phyloP scores from a whole-genome alignment of 1,284 basidiomycete genomes.

The Cryptococcus sp. region DNA sequence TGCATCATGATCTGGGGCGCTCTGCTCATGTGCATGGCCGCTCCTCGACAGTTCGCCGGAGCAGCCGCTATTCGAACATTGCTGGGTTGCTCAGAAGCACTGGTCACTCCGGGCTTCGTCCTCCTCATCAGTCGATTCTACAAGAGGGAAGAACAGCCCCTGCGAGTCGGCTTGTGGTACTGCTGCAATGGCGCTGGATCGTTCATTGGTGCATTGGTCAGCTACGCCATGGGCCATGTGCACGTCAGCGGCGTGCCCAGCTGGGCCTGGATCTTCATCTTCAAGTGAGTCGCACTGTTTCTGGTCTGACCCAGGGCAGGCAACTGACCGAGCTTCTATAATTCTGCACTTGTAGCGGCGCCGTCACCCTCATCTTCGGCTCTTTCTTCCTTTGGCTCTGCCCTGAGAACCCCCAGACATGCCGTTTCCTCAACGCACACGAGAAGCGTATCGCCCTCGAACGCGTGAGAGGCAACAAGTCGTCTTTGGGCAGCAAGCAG shows the following conservation, averaged over 20 bases:
- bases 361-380: slow-evolving; percentile 39
- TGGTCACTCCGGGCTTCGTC: slow-evolving; percentile 50
- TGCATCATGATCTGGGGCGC: slow-evolving; percentile 48
- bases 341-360: slow-evolving; percentile 17
- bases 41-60: slow-evolving; percentile 40
- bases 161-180: slow-evolving; percentile 43
- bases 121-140: slow-evolving; percentile 49
- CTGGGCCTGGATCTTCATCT: slow-evolving; percentile 45
- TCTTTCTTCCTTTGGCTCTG: slow-evolving; percentile 34
- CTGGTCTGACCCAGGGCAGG: not conserved
- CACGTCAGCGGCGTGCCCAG: slow-evolving; percentile 21
- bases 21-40: slow-evolving; percentile 44
- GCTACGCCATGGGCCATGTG: slow-evolving; percentile 44
- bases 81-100: slow-evolving; percentile 44
- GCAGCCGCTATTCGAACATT: slow-evolving; percentile 44
- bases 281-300: slow-evolving; percentile 26
- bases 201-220: slow-evolving; percentile 38
- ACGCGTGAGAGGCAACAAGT: slow-evolving; percentile 43
- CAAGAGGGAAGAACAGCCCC: slow-evolving; percentile 46
- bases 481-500: slow-evolving; percentile 31
- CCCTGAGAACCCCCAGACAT: slow-evolving; percentile 38
- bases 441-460: slow-evolving; percentile 40
- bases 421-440: slow-evolving; percentile 26
- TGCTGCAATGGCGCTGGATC: slow-evolving; percentile 41
- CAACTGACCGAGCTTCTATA: not conserved